A percentile compares a stretch with the other conserved stretches of the same genome.
phyloP scores from a whole-genome alignment of 2,329 filamentous ascomycete species.

The Aspergillus udagawae region DNA sequence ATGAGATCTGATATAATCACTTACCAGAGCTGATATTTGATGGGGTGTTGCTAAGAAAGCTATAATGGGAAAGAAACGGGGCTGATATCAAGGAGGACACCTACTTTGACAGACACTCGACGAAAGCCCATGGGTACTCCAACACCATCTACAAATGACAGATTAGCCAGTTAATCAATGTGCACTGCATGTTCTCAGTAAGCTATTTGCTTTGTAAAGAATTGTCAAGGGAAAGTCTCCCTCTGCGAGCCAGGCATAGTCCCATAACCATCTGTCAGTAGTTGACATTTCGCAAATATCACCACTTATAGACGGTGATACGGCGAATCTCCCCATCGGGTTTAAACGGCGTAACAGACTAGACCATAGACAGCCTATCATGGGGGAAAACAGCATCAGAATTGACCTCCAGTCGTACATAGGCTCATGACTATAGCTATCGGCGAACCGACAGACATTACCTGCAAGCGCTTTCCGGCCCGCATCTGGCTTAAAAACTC shows the following conservation, averaged over 20 bases:
- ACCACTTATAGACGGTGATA: background rate
- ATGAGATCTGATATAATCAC: background rate
- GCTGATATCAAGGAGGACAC: background rate
- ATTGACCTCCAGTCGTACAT: background rate
- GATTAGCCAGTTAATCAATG: background rate
- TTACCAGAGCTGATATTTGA: background rate
- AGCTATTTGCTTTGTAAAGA: background rate
- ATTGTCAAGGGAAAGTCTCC: background rate
- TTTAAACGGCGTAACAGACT: background rate
- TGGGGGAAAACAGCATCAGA: background rate
- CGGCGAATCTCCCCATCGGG: background rate
- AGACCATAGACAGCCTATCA: background rate
- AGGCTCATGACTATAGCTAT: background rate
- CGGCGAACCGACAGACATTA: background rate
- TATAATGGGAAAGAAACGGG: background rate
- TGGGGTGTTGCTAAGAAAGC: no score
- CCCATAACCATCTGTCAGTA: background rate
- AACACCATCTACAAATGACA: no score
- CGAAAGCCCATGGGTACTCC: no score
- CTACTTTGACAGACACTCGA: background rate
- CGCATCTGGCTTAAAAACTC: background rate
- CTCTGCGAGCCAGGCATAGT: background rate
- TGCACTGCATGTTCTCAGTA: background rate
- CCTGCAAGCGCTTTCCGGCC: background rate
- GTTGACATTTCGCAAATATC: background rate